Evolutionary conservation across 1,284 basidiomycete genomes (phyloP), one percentile per base, ranked within the genome.

Genomic region (Ganoderma boninense): DNA sequence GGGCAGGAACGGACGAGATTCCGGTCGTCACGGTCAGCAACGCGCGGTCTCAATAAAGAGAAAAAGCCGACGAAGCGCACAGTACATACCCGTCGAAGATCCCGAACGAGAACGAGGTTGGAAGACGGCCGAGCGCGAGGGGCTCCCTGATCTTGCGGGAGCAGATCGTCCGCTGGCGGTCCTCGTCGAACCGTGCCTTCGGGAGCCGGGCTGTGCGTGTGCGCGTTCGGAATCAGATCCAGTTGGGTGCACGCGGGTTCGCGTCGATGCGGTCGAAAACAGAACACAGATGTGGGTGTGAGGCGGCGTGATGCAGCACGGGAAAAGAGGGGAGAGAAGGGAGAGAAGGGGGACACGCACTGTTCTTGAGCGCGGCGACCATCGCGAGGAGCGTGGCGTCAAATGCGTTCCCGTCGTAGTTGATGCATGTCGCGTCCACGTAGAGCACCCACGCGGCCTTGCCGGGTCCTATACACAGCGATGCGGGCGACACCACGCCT

Each of bases 371-470:
- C 4, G 97, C 97, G 16, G 93, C 91, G 62, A 96, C 89, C 84
- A 97, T 94, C 0, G 96, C 96, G 18, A 98, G 80, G 2, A 98
- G 85, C 0, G 95, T 89, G 0, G 97, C 96, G 74, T 99, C 97
- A 73, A 98, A 95, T 1, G 89, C 93, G 78, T 98, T 98, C 11
- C 97, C 97, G 80, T 99, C 97, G 77, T 97, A 97, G 82, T 97
- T 98, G 76, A 99, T 94, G 81, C 97, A 98, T 5, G 93, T 95
- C 40, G 96, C 90, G 74, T 99, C 97, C 73, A 99, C 87, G 80
- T 98, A 98, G 20, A 99, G 85, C 32, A 93, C 92, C 96, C 97
- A 99, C 0, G 87, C 96, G 0, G 95, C 87, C 80, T 93, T 94
- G 4, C 90, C 91, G 0, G 90, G 87, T 23, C 93, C 86, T 65